phyloP scores from a whole-genome alignment of 2,329 filamentous ascomycete species.

The Paramyrothecium sp. region DNA sequence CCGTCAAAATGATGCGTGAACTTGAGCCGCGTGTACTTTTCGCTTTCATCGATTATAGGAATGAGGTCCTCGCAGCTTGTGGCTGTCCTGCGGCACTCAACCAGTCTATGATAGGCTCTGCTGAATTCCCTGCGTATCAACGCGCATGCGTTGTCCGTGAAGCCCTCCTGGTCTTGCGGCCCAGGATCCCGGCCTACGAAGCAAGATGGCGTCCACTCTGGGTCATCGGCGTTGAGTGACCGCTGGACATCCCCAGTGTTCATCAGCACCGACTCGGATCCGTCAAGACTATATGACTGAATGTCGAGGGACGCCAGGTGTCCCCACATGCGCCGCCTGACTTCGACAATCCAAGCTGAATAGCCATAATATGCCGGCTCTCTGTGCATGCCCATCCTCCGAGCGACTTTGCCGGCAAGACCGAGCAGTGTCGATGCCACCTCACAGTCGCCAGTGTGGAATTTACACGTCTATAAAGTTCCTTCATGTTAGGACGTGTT shows the following conservation, averaged over 20 bases:
- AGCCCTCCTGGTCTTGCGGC: constrained; percentile 11
- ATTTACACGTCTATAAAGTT: constrained; percentile 9
- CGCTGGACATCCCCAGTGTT: constrained; percentile 11
- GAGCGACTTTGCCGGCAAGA: constrained; percentile 12
- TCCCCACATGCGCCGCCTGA: constrained; percentile 13
- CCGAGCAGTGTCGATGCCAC: constrained; percentile 10
- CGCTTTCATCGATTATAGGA: constrained; percentile 9
- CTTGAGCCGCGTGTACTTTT: constrained; percentile 9
- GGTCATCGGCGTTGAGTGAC: constrained; percentile 9
- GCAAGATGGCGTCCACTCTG: constrained; percentile 8
- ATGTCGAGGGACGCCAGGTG: constrained; percentile 12
- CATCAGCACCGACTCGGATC: constrained; percentile 10
- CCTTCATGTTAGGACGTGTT: neutral
- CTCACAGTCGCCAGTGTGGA: constrained; percentile 13
- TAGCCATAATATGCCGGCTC: constrained; percentile 15
- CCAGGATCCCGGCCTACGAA: constrained; percentile 4
- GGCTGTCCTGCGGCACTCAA: constrained; percentile 7
- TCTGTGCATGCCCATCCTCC: constrained; percentile 12
- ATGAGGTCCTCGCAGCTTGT: constrained; percentile 10
- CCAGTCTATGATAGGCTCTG: constrained; percentile 9
- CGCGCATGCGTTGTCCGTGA: constrained; percentile 9
- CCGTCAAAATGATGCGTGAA: constrained; percentile 14
- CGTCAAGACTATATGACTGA: constrained; percentile 10
- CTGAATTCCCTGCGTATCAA: constrained; percentile 12
- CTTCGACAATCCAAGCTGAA: constrained; percentile 12